These are phyloP conservation scores for Euphorbia pulcherrima DNA, from an alignment of 345 rosid species.

Conservation along the genomic window DNA sequence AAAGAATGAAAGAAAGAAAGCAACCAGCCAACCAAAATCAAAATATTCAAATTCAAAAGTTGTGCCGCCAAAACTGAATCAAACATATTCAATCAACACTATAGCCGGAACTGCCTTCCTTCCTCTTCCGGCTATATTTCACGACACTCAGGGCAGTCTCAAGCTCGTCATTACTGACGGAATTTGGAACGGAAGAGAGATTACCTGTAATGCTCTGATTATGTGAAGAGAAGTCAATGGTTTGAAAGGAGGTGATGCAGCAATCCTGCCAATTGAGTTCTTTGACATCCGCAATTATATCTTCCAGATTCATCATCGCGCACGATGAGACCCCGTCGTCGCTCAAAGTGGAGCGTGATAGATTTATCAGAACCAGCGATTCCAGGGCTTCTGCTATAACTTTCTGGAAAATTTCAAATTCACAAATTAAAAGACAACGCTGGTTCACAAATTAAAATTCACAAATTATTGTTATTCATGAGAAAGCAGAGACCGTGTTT, in stretches of 20 bases:
- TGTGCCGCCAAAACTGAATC: no score
- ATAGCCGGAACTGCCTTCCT: background rate
- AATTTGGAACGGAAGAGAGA: background rate
- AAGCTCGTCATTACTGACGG: background rate
- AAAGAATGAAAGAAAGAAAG: no score
- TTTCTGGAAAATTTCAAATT: conserved; percentile 22
- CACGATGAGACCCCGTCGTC: conserved; percentile 25
- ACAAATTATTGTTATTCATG: no score
- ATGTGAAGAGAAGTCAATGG: conserved; percentile 15
- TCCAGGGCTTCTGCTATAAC: conserved; percentile 33
- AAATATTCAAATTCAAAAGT: no score
- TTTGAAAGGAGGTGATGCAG: conserved; percentile 39
- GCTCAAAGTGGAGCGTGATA: conserved; percentile 48
- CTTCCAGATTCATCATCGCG: conserved; percentile 23
- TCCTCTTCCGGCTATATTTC: background rate
- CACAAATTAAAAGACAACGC: background rate
- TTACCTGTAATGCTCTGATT: background rate
- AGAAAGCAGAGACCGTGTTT: background rate
- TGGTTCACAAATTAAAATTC: conserved; percentile 6
- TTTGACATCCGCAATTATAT: conserved; percentile 32
- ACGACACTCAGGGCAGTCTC: background rate
- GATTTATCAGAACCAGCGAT: conserved; percentile 38
- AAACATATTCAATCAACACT: background rate
- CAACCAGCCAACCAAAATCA: no score
- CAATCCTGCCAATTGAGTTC: conserved; percentile 50